phyloP scores from a whole-genome alignment of 164 flowering plant genomes.

The Dillenia suffruticosa region DNA sequence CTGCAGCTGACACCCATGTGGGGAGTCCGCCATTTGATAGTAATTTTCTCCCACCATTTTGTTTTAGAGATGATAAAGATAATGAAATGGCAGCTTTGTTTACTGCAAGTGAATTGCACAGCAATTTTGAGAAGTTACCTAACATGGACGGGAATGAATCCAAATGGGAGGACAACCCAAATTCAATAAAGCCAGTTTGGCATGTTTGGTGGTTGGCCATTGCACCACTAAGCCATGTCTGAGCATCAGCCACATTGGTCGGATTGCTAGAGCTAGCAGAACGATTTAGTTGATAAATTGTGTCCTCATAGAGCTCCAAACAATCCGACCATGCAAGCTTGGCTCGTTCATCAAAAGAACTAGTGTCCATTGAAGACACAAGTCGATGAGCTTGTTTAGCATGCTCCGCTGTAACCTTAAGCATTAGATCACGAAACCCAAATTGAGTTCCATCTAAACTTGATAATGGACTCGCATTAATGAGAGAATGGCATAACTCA shows the following conservation, averaged over 20 bases:
- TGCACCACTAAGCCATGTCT: too few species aligned
- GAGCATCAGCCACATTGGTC: not conserved
- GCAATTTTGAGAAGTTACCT: constrained; percentile 37
- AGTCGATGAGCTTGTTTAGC: constrained; percentile 34
- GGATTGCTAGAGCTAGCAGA: constrained; percentile 20
- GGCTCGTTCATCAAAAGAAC: constrained; percentile 13
- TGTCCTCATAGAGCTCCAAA: constrained; percentile 49
- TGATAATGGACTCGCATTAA: constrained; percentile 2
- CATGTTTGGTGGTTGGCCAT: too few species aligned
- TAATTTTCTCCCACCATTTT: constrained; percentile 24
- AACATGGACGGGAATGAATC: constrained; percentile 20
- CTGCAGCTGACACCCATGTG: constrained; percentile 42
- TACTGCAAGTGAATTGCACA: constrained; percentile 57
- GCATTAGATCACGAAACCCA: constrained; percentile 27
- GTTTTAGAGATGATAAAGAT: not conserved
- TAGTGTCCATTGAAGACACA: constrained; percentile 33
- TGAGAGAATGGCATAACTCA: constrained; percentile 33
- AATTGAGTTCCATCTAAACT: constrained; percentile 11
- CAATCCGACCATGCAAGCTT: constrained; percentile 28
- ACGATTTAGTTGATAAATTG: constrained; percentile 32
- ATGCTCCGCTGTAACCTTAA: constrained; percentile 31
- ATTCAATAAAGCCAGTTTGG: constrained; percentile 44
- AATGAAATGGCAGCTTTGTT: constrained; percentile 16
- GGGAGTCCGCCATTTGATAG: constrained; percentile 28
- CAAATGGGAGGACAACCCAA: constrained; percentile 22